These are phyloP conservation scores for Solanum pimpinellifolium DNA, from an alignment of 257 asterid genomes.

Conservation along the genomic window DNA sequence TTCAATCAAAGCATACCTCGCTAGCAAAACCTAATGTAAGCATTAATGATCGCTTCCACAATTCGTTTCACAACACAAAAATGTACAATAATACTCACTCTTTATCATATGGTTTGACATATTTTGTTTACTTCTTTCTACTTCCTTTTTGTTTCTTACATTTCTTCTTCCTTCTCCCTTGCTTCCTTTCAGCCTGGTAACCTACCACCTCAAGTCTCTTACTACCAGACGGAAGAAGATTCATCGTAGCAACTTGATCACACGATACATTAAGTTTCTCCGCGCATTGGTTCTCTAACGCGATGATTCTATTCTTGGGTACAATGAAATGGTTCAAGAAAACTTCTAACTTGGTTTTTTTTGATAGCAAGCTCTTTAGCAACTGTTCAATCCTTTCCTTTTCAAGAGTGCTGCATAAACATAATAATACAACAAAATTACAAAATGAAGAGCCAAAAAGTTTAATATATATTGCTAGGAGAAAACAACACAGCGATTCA, in stretches of 20 bases:
- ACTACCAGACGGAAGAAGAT: neutral
- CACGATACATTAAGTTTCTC: neutral
- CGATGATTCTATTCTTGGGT: neutral
- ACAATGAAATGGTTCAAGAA: neutral
- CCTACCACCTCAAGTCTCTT: neutral
- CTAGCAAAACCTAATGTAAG: neutral
- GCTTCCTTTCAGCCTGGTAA: neutral
- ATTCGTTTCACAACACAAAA: neutral
- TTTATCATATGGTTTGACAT: neutral
- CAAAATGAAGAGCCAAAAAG: neutral
- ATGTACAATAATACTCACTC: neutral
- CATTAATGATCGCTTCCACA: neutral
- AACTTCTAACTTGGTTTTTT: neutral
- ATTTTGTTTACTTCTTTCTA: neutral
- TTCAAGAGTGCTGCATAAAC: neutral
- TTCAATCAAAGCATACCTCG: neutral
- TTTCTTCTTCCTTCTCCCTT: constrained; percentile 11
- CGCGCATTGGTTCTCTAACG: neutral
- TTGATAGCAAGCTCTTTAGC: constrained; percentile 2
- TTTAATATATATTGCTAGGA: neutral
- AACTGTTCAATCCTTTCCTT: neutral
- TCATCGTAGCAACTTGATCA: neutral
- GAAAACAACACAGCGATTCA: neutral
- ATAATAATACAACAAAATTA: neutral
- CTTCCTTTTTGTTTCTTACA: neutral